Base-by-base conservation (phyloP, 2,329 filamentous ascomycete genomes). In the Pochonia chlamydosporia region DNA sequence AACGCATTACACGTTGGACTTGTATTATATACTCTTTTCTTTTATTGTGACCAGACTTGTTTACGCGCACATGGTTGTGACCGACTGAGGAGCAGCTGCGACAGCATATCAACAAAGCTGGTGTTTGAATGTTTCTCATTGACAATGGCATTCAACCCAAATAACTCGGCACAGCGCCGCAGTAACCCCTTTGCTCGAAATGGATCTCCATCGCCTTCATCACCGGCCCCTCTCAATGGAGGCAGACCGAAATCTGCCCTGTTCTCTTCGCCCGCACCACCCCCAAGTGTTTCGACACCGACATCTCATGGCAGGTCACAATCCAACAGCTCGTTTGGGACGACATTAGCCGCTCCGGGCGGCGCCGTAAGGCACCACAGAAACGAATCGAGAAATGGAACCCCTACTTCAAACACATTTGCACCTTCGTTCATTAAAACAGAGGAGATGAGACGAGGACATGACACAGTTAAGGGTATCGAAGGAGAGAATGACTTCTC, bases 401-500 rank as follows among this genome's bases (percentile, higher is more conserved):
- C 78, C 2, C 76, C 81, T 6, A 73, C 75, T 6, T 88, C 86
- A 0, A 86, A 81, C 54, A 99, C 93, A 2, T 99, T 99, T 71
- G 92, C 93, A 30, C 93, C 92, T 3, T 88, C 89, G 9, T 99
- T 99, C 67, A 97, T 99, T 69, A 93, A 92, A 65, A 81, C 84
- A 0, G 90, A 95, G 54, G 88, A 91, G 54, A 72, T 87, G 66
- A 77, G 82, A 55, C 68, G 72, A 30, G 72, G 67, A 28, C 66
- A 74, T 44, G 81, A 83, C 54, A 61, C 72, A 10, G 77, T 85
- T 14, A 75, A 75, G 43, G 87, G 89, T 16, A 90, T 96, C 50
- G 95, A 99, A 68, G 93, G 93, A 53, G 92, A 96, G 63, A 97
- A 96, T 65, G 93, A 99, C 74, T 97, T 99, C 66, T 99, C 93